Percentiles rank a stretch among this genome's conserved stretches.
Evolutionary conservation across 2,329 filamentous ascomycete genomes (phyloP).

Genomic region (Fusarium sororula): DNA sequence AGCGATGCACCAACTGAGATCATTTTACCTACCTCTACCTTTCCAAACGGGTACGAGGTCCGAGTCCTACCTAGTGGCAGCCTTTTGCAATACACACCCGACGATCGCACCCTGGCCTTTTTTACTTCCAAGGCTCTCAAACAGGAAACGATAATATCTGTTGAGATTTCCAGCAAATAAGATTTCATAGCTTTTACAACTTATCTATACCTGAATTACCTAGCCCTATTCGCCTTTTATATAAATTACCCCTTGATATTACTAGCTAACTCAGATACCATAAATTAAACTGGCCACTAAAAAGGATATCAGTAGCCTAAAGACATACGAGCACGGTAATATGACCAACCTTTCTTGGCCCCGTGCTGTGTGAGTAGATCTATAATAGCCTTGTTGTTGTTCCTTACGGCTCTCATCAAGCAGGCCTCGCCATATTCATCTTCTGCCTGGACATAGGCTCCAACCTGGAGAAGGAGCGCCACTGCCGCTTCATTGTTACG

Average conservation of each 20-base stretch:
- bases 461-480: not conserved
- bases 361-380: not conserved
- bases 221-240: accelerated
- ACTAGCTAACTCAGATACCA: not conserved
- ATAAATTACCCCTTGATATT: accelerated
- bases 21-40: accelerated
- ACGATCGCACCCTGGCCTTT: not conserved
- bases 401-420: not conserved
- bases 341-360: not conserved
- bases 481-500: not conserved
- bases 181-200: accelerated
- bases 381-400: accelerated
- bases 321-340: not conserved
- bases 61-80: not conserved
- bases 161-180: not conserved
- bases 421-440: not conserved
- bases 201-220: accelerated
- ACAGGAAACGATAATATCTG: not conserved
- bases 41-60: accelerated
- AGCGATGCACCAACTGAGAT: not conserved
- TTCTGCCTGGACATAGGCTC: too few species aligned
- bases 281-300: accelerated
- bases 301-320: not conserved
- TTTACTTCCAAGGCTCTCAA: not conserved
- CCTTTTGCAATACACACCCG: accelerated